phyloP scores from a whole-genome alignment of 805 yeast species.

The Pichia nanzhaoensis region DNA sequence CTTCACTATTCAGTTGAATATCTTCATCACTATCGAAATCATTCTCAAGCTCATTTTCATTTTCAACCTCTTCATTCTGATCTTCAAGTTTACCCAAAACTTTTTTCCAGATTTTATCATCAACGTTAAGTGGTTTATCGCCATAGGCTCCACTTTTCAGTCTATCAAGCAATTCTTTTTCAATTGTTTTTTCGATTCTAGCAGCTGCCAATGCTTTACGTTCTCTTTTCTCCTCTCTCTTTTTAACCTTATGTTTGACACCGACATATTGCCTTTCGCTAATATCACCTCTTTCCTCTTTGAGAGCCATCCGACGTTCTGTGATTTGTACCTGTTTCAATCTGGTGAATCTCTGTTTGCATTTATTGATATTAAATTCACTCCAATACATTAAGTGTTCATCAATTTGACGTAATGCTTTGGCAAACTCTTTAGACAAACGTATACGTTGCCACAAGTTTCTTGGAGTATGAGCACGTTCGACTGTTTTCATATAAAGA shows the following conservation, averaged over 20 bases:
- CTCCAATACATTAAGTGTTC: slow-evolving; percentile 89
- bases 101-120: slow-evolving; percentile 91
- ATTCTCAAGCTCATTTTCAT: slow-evolving; percentile 63
- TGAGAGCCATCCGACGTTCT: slow-evolving; percentile 85
- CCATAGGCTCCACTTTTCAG: slow-evolving; percentile 98
- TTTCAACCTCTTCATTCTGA: slow-evolving; percentile 38
- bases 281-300: slow-evolving; percentile 48
- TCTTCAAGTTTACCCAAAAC: slow-evolving; percentile 70
- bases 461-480: slow-evolving; percentile 93
- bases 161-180: slow-evolving; percentile 89
- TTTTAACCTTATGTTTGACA: slow-evolving; percentile 84
- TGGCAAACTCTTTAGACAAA: slow-evolving; percentile 80
- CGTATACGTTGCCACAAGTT: slow-evolving; percentile 93
- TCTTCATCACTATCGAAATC: slow-evolving; percentile 84
- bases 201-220: slow-evolving; percentile 97
- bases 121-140: slow-evolving; percentile 94
- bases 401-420: slow-evolving; percentile 85
- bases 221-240: slow-evolving; percentile 92
- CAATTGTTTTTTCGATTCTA: slow-evolving; percentile 92
- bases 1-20: slow-evolving; percentile 47
- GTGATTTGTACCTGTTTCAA: slow-evolving; percentile 93
- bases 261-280: slow-evolving; percentile 87
- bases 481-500: slow-evolving; percentile 94
- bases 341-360: slow-evolving; percentile 93
- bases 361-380: slow-evolving; percentile 80